phyloP scores from a whole-genome alignment of 495 filamentous ascomycete species.

The Wilcoxina mikolae region DNA sequence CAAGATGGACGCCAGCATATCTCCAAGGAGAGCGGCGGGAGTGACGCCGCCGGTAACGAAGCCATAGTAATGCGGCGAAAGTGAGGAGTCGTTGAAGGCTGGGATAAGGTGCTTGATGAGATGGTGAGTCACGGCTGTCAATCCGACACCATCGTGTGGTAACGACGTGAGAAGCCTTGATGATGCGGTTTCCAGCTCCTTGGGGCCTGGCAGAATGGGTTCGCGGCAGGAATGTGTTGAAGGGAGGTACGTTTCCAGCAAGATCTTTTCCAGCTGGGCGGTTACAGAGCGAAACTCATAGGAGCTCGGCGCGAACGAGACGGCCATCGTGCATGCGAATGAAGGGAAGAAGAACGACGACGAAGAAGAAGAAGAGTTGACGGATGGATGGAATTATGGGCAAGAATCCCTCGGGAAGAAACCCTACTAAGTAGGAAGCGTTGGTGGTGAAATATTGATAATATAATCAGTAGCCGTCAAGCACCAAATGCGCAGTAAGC shows the following conservation, averaged over 20 bases:
- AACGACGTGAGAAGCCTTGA: background rate
- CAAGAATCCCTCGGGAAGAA: too few relatives aligned
- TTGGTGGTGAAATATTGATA: too few relatives aligned
- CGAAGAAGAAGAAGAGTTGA: too few relatives aligned
- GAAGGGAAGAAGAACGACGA: too few relatives aligned
- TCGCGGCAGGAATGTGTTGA: conserved; percentile 2
- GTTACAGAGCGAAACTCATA: conserved; percentile 4
- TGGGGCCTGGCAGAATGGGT: background rate
- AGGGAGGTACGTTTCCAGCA: conserved; percentile 3
- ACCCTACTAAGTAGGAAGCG: too few relatives aligned
- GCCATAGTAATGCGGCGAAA: conserved; percentile 53
- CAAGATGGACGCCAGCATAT: conserved; percentile 58
- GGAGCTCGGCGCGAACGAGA: background rate
- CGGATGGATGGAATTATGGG: too few relatives aligned
- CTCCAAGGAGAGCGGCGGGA: conserved; percentile 69
- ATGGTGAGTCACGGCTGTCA: conserved; percentile 2
- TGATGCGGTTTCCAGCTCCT: background rate
- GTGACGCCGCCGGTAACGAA: conserved; percentile 75
- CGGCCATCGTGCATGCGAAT: background rate
- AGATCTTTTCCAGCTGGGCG: background rate
- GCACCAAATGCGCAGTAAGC: background rate
- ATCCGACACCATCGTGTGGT: conserved; percentile 1
- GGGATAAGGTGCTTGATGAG: conserved; percentile 10
- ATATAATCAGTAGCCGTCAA: background rate
- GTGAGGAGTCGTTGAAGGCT: conserved; percentile 14